A percentile compares a stretch with the other conserved stretches of the same genome.
phyloP scores from a whole-genome alignment of 2,329 filamentous ascomycete genomes.

The Ophiocordyceps robertsii region DNA sequence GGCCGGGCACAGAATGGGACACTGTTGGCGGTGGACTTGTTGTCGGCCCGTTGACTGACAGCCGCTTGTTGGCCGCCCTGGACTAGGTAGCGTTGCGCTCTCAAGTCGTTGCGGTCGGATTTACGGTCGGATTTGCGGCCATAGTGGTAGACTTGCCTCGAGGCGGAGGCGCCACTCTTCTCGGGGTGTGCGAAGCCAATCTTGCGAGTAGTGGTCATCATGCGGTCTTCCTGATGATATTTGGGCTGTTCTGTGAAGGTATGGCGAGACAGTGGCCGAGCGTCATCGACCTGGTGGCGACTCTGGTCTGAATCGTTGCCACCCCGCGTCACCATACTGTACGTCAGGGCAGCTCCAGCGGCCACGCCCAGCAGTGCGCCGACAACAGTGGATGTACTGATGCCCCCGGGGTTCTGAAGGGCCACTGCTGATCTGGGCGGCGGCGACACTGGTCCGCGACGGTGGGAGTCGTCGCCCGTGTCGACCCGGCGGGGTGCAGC shows the following conservation, averaged over 20 bases:
- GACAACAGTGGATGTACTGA: constrained; percentile 50
- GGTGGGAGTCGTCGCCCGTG: not conserved
- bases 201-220: not conserved
- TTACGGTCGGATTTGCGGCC: not conserved
- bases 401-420: not conserved
- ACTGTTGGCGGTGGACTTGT: not conserved
- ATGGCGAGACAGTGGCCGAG: not conserved
- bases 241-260: not conserved
- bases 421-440: not conserved
- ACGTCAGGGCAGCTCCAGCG: constrained; percentile 50
- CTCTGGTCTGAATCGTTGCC: constrained; percentile 23
- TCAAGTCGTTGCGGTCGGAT: too few species aligned
- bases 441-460: not conserved
- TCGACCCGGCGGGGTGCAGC: not conserved
- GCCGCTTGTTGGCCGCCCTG: not conserved
- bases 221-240: constrained; percentile 7
- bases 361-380: constrained; percentile 69
- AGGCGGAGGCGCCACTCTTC: not conserved
- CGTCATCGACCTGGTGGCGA: not conserved
- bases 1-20: not conserved
- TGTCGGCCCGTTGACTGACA: not conserved
- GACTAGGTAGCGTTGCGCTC: not conserved
- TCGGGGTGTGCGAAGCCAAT: not conserved
- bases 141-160: not conserved
- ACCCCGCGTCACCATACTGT: constrained; percentile 45